Base-by-base conservation (phyloP, 495 filamentous ascomycete species). In the Penicillium manginii region DNA sequence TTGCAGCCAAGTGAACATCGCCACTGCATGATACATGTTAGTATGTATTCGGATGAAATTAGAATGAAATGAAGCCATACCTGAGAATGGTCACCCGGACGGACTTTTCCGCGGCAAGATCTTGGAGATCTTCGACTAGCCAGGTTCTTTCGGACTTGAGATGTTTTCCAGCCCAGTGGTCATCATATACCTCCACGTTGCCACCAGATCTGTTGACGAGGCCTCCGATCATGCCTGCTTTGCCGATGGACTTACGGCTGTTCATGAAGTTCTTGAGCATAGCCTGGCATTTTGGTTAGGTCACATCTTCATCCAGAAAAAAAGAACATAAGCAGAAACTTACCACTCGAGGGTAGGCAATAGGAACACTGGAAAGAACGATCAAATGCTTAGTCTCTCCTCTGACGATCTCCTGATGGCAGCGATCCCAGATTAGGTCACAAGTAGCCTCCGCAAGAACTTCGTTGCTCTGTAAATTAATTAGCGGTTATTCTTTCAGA, bases 101-200 rank as follows among this genome's bases (percentile, higher is more conserved):
- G 12, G 91, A 96, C 64, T 93, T 94, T 67, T 93, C 91, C 9
- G 88, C 91, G 14, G 96, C 93, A 47, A 98, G 77, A 62, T 92
- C 88, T 69, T 98, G 94, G 15, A 98, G 80, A 55, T 96, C 91
- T 64, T 93, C 86, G 33, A 98, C 86, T 61, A 97, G 83, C 77
- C 88, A 89, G 61, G 86, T 89, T 31, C 94, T 84, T 75, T 98
- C 94, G 11, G 78, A 72, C 68, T 98, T 98, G 73, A 97, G 91
- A 66, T 92, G 88, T 64, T 91, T 96, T 19, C 94, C 93, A 3
- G 94, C 96, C 94, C 94, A 98, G 67, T 98, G 93, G 71, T 98
- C 94, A 73, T 98, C 94, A 26, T 96, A 81, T 15, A 98, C 90
- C 73, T 97, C 96, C 6, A 96, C 90, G 43, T 91, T 92, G 52